Evolutionary conservation across 1,139 yeast species (phyloP).

Genomic region (Tardiomyces blankii): DNA sequence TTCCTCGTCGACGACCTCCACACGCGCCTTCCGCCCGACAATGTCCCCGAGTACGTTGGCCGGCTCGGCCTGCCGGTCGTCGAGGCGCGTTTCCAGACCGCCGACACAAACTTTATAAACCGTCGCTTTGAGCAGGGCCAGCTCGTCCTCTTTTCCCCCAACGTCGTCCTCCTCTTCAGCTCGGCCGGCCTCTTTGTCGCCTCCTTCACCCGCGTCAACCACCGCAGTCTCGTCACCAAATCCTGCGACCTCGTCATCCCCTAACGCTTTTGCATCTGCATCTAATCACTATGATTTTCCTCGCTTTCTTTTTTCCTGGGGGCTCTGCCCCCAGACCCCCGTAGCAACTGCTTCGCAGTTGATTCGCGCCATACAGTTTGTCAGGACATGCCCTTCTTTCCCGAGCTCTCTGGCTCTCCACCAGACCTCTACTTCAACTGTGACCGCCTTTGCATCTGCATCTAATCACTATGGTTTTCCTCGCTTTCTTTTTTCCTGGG

Average conservation of each 20-base stretch:
- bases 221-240: neutral
- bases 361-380: no score
- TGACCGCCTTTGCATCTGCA: no score
- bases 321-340: no score
- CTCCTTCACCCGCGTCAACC: neutral
- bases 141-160: neutral
- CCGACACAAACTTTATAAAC: neutral
- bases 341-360: no score
- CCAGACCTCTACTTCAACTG: no score
- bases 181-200: neutral
- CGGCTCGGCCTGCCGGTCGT: neutral
- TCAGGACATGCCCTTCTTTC: no score
- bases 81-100: neutral
- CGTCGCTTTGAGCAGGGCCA: neutral
- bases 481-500: no score
- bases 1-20: neutral
- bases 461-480: no score
- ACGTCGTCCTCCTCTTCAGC: neutral
- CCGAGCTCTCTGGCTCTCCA: no score
- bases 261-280: no score
- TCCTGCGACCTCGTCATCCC: neutral
- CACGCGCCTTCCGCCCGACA: neutral
- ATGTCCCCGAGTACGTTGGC: neutral
- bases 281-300: no score
- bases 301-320: no score